phyloP scores from a whole-genome alignment of 345 rosid species.

The Eucalyptus fibrosa region DNA sequence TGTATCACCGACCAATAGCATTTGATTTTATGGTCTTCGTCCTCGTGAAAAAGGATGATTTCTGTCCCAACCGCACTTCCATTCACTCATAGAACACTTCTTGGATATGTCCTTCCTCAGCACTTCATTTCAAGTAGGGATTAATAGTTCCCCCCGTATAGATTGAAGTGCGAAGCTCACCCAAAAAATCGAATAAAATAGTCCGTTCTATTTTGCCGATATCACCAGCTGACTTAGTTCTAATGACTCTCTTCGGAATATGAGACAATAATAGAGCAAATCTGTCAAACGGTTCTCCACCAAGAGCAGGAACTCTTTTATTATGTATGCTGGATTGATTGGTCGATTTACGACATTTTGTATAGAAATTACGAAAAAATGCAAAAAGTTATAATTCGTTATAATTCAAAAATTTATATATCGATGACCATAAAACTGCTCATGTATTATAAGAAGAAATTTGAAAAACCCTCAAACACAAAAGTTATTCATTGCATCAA shows the following conservation, averaged over 20 bases:
- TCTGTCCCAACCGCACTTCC: background rate
- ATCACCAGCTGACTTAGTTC: background rate
- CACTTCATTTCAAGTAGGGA: background rate
- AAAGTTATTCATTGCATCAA: too few relatives aligned
- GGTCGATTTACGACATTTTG: background rate
- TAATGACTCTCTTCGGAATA: background rate
- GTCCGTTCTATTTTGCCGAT: background rate
- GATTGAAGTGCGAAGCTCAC: background rate
- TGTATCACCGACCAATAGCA: too few relatives aligned
- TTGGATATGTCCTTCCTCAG: background rate
- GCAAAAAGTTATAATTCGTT: background rate
- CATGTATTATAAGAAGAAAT: too few relatives aligned
- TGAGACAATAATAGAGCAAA: background rate
- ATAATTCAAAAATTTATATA: too few relatives aligned
- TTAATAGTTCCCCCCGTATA: background rate
- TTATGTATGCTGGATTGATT: background rate
- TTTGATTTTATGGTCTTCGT: too few relatives aligned
- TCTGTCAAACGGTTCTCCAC: background rate
- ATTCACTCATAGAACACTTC: background rate
- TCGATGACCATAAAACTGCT: too few relatives aligned
- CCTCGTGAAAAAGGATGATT: too few relatives aligned
- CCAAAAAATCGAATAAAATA: background rate
- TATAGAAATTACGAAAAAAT: background rate
- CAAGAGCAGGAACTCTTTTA: background rate
- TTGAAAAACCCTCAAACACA: too few relatives aligned